These are phyloP conservation scores for Cercospora berteroae DNA, from an alignment of 2,329 filamentous ascomycete genomes.

Conservation along the genomic window DNA sequence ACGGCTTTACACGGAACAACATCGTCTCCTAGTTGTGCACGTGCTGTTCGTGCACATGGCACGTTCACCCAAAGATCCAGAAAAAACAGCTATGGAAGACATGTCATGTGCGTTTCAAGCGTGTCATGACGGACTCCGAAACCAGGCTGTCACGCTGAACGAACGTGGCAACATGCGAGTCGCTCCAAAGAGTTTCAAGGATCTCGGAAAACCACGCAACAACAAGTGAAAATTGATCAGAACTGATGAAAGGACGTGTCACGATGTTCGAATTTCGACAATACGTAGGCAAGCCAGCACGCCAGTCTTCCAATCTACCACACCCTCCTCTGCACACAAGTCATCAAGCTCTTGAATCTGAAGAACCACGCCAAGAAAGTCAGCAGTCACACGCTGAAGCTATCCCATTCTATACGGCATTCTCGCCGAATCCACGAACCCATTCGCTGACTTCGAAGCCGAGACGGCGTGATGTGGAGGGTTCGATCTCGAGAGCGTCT, in stretches of 20 bases:
- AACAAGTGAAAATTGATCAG: background rate
- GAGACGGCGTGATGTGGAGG: slow-evolving; percentile 64
- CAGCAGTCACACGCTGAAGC: background rate
- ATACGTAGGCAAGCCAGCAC: background rate
- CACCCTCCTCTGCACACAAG: background rate
- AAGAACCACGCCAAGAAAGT: background rate
- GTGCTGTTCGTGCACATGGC: background rate
- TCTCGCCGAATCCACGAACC: slow-evolving; percentile 48
- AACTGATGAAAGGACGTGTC: background rate
- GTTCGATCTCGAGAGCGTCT: slow-evolving; percentile 37
- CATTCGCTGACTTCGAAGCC: slow-evolving; percentile 88
- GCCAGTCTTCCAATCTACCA: background rate
- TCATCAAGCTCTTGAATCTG: background rate
- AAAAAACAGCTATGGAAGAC: background rate
- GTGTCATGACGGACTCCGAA: background rate
- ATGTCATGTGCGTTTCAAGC: background rate
- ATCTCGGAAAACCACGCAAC: background rate
- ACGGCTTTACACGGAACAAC: background rate
- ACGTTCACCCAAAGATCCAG: background rate
- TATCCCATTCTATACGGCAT: slow-evolving; percentile 4
- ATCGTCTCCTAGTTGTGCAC: background rate
- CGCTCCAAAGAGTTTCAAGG: background rate
- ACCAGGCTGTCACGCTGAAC: background rate
- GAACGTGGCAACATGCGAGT: background rate
- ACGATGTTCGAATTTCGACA: background rate